Conservation (phyloP, 129 eudicot genomes). For the Glebionis coronaria region DNA sequence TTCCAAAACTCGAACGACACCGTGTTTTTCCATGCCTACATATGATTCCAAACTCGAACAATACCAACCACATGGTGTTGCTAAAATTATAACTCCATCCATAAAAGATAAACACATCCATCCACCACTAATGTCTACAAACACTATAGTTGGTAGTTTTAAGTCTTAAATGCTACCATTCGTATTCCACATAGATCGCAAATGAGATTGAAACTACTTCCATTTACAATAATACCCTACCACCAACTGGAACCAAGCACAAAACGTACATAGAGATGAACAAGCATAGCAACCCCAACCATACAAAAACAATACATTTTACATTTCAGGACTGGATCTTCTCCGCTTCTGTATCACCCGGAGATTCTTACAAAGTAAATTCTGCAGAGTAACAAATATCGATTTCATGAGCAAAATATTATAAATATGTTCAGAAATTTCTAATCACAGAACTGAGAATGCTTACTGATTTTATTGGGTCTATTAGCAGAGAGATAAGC, state of each 20-base stretch:
- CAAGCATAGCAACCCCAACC: not conserved
- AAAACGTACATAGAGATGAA: not conserved
- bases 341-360: constrained; percentile 2
- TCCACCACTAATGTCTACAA: not conserved
- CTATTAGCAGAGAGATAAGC: constrained; percentile 51
- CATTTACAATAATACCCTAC: constrained; percentile 18
- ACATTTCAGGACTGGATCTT: constrained; percentile 9
- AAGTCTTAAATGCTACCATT: not conserved
- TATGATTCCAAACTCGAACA: not conserved
- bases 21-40: not conserved
- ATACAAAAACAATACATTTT: constrained; percentile 12
- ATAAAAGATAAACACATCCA: not conserved
- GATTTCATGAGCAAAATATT: not conserved
- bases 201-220: constrained; percentile 7
- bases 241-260: constrained; percentile 6
- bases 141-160: not conserved
- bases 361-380: constrained; percentile 29
- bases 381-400: constrained; percentile 18
- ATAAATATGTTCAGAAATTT: not conserved
- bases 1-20: too few species aligned
- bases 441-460: constrained; percentile 1
- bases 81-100: not conserved
- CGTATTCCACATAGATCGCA: constrained; percentile 13
- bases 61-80: not conserved
- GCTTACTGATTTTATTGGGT: constrained; percentile 49